Percentiles rank a stretch among this genome's conserved stretches.
Evolutionary conservation across 2,329 filamentous ascomycete species (phyloP).

Genomic region (Penicillium occitanis): DNA sequence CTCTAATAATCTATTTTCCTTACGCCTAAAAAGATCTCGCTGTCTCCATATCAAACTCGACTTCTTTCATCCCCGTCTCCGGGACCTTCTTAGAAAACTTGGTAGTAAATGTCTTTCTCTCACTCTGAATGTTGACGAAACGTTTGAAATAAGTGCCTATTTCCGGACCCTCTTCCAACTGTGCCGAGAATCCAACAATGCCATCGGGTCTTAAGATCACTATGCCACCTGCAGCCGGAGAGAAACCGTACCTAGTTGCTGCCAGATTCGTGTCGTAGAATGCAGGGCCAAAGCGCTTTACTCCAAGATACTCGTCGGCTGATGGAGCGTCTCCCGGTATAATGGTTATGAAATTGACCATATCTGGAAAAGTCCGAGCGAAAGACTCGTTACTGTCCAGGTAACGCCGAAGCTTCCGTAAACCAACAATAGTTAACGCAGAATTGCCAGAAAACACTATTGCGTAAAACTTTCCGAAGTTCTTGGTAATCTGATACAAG

Average conservation of each 20-base stretch:
- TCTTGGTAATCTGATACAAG: neutral
- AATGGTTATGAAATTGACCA: neutral
- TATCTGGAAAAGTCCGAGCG: neutral
- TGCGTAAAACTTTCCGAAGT: neutral
- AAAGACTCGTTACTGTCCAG: constrained; percentile 1
- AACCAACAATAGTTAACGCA: neutral
- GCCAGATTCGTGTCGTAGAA: constrained; percentile 3
- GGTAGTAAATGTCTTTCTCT: neutral
- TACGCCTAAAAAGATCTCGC: neutral
- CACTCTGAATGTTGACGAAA: neutral
- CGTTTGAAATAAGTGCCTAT: neutral
- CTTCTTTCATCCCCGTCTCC: neutral
- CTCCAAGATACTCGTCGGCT: neutral
- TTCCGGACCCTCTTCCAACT: neutral
- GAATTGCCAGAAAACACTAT: neutral
- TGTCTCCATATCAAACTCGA: constrained; percentile 1
- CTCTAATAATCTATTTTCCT: neutral
- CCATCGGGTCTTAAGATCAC: constrained; percentile 1
- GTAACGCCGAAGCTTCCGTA: neutral
- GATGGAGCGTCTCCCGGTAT: neutral
- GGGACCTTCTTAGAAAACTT: neutral
- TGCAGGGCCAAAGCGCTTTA: neutral
- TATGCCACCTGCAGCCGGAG: constrained; percentile 1
- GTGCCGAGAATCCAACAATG: constrained; percentile 1
- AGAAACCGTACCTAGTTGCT: neutral